Evolutionary conservation across 1,139 yeast genomes (phyloP), one percentile per base, ranked within the genome.

Genomic region (Arxiozyma bovina): DNA sequence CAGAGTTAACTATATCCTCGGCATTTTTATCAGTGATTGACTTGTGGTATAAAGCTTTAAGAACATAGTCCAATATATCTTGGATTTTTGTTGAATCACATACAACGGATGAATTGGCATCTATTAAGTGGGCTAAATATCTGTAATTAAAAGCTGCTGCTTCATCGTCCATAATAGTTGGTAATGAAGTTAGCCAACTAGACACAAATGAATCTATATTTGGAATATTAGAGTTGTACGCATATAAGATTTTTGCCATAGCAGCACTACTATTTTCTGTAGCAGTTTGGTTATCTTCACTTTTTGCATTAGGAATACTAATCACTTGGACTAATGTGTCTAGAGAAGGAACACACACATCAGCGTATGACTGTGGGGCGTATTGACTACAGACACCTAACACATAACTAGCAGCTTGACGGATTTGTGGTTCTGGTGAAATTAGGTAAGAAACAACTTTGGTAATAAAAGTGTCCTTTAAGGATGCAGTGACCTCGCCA

Each of bases 121-220:
- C 85, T 51, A 91, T 84, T 63, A 93, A 75, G 59, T 85, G 87
- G 34, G 84, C 74, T 64, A 93, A 76, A 69, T 89, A 91, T 60
- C 79, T 75, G 72, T 89, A 93, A 27, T 90, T 84, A 70, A 77
- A 88, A n/a, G 90, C 83, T 1, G 98, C 97, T 9, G 95, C 96
- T 62, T 87, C 94, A 48, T 83, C 87, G 70, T 93, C 97, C 62
- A 83, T 85, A 21, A 83, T 73, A 50, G 91, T 79, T 34, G 99
- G 99, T 63, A 93, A 78, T 17, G 90, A 79, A 58, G 79, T 78
- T 54, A 93, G 74, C 98, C 98, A 93, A 60, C 81, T 86, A 42
- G 77, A 78, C 53, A 88, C 74, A 22, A 87, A 79, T 30, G 78
- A 76, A 61, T 85, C 82, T 58, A 83, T 73, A 65, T 83, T 80